Conservation (phyloP, 805 yeast genomes). For the Maudiozyma barnettii region DNA sequence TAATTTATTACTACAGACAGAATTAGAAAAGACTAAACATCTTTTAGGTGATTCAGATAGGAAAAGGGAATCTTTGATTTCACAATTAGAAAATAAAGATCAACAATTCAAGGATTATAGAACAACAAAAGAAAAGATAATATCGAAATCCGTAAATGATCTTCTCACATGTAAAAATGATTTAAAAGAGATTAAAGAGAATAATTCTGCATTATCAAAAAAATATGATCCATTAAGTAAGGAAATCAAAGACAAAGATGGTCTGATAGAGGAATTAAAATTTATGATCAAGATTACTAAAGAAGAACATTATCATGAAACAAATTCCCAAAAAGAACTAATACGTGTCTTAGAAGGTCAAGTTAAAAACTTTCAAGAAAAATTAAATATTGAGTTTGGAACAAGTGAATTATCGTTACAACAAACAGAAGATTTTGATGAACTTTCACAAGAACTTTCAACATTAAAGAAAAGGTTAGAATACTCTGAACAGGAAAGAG, state of each 20-base stretch:
- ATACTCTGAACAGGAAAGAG: conserved; percentile 24
- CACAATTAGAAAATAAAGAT: conserved; percentile 29
- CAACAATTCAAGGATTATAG: conserved; percentile 26
- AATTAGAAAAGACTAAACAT: conserved; percentile 32
- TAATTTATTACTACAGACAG: conserved; percentile 25
- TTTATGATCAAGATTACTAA: conserved; percentile 36
- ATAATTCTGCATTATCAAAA: conserved; percentile 26
- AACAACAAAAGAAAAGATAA: conserved; percentile 9
- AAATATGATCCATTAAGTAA: conserved; percentile 31
- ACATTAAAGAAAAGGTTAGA: conserved; percentile 12
- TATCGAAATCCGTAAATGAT: conserved; percentile 36
- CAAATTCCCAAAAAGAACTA: conserved; percentile 44
- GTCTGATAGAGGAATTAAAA: conserved; percentile 39
- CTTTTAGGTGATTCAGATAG: conserved; percentile 35
- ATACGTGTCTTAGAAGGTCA: conserved; percentile 27
- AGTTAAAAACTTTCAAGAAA: conserved; percentile 32
- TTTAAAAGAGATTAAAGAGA: conserved; percentile 4
- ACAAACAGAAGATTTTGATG: conserved; percentile 23
- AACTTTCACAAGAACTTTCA: background rate
- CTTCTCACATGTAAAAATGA: conserved; percentile 32
- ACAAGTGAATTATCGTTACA: conserved; percentile 4
- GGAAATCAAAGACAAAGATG: conserved; percentile 34
- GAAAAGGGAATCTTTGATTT: conserved; percentile 35
- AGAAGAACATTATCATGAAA: conserved; percentile 45
- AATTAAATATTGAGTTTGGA: conserved; percentile 8